phyloP scores from a whole-genome alignment of 139 green algal genomes.

The Pleodorina starrii region DNA sequence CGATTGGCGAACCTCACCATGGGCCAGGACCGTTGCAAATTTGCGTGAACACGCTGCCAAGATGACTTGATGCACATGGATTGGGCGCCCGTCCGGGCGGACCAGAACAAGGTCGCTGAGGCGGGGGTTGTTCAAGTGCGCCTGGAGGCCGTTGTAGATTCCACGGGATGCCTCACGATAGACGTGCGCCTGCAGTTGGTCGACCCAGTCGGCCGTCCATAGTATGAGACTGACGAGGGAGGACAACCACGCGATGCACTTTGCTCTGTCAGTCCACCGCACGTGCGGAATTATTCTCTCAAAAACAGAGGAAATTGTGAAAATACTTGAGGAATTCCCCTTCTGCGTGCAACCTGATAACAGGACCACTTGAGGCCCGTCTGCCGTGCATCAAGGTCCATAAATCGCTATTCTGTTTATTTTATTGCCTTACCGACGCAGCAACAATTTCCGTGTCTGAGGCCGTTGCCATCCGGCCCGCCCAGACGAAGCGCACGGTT shows the following conservation, averaged over 20 bases:
- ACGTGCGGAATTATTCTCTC: too few species aligned
- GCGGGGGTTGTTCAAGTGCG: constrained; percentile 52
- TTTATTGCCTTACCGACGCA: background rate
- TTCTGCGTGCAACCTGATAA: too few species aligned
- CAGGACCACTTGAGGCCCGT: too few species aligned
- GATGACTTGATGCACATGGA: constrained; percentile 58
- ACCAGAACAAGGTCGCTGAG: constrained; percentile 54
- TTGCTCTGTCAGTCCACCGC: too few species aligned
- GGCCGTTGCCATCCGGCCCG: background rate
- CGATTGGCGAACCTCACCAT: constrained; percentile 21
- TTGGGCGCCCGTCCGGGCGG: constrained; percentile 45
- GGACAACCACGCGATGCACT: too few species aligned
- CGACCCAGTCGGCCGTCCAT: too few species aligned
- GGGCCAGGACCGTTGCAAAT: constrained; percentile 52
- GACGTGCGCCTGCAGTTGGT: constrained; percentile 5
- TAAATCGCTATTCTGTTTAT: background rate
- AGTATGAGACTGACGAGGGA: too few species aligned
- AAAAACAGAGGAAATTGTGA: too few species aligned
- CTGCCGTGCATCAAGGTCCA: too few species aligned
- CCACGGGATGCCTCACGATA: constrained; percentile 12
- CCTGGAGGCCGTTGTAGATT: constrained; percentile 8
- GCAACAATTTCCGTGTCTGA: background rate
- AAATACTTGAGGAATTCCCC: too few species aligned
- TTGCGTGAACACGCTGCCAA: constrained; percentile 45
- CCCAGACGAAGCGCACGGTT: background rate